Conservation (phyloP, 768 basidiomycete genomes). For the Leccinum obscurum region DNA sequence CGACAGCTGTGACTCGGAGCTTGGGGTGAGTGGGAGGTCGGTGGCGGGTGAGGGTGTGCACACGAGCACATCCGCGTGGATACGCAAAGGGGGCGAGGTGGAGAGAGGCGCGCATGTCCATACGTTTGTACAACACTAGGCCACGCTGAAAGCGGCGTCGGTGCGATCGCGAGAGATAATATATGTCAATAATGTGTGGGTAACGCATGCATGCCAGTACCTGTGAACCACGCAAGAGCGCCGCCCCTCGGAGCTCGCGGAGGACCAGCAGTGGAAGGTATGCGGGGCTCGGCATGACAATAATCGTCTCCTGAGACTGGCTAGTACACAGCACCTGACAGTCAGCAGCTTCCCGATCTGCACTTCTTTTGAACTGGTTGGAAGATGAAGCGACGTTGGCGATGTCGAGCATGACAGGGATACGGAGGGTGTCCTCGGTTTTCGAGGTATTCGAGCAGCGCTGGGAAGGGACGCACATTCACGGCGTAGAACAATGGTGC, state of each 20-base stretch:
- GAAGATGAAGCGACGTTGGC: slow-evolving; percentile 85
- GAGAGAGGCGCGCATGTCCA: no score
- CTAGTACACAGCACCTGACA: slow-evolving; percentile 85
- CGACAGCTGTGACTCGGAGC: no score
- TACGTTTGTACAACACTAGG: no score
- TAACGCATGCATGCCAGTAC: slow-evolving; percentile 72
- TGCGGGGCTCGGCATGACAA: slow-evolving; percentile 64
- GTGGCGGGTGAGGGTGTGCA: no score
- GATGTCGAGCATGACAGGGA: slow-evolving; percentile 86
- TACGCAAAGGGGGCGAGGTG: no score
- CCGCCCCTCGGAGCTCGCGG: slow-evolving; percentile 71
- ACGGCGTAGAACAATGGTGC: slow-evolving; percentile 80
- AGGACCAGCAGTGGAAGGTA: slow-evolving; percentile 68
- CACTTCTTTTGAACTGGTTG: slow-evolving; percentile 55
- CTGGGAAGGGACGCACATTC: slow-evolving; percentile 71
- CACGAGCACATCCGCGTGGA: no score
- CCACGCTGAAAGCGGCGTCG: slow-evolving; percentile 44
- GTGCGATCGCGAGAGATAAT: slow-evolving; percentile 63
- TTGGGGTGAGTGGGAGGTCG: no score
- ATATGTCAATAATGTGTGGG: slow-evolving; percentile 77
- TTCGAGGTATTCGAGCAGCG: slow-evolving; percentile 77
- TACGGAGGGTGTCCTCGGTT: slow-evolving; percentile 81
- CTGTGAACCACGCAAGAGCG: slow-evolving; percentile 89
- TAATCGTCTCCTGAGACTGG: slow-evolving; percentile 89
- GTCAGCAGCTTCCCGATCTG: slow-evolving; percentile 81